phyloP scores from a whole-genome alignment of 495 filamentous ascomycete genomes.

The Hypomontagnella monticulosa region DNA sequence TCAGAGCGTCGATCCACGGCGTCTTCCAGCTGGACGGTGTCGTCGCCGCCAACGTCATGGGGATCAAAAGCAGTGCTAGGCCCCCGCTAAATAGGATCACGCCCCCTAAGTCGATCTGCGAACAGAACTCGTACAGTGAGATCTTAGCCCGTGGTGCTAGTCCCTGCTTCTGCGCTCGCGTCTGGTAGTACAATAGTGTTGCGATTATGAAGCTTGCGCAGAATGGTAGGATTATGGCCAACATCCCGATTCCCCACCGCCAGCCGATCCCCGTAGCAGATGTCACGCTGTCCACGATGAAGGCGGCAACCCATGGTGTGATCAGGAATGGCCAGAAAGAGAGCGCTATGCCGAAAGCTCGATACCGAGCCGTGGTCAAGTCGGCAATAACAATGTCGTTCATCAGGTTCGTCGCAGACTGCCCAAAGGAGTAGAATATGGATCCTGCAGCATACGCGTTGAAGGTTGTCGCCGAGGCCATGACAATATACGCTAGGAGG shows the following conservation, averaged over 20 bases:
- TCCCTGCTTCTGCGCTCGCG: constrained; percentile 48
- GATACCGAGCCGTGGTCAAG: constrained; percentile 57
- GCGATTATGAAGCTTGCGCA: constrained; percentile 58
- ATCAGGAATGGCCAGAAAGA: constrained; percentile 59
- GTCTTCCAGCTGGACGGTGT: constrained; percentile 51
- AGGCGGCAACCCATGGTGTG: constrained; percentile 56
- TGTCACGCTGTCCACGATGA: constrained; percentile 57
- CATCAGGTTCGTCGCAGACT: constrained; percentile 58
- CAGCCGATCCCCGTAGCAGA: constrained; percentile 55
- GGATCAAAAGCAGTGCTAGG: constrained; percentile 48
- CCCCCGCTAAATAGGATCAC: constrained; percentile 52
- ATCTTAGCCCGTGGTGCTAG: constrained; percentile 46
- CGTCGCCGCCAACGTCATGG: constrained; percentile 53
- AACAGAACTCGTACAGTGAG: constrained; percentile 55
- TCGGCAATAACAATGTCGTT: constrained; percentile 60
- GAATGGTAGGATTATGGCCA: constrained; percentile 60
- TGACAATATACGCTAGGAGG: constrained; percentile 57
- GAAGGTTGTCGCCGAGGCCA: constrained; percentile 56
- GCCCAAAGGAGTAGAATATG: constrained; percentile 57
- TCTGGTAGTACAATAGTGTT: constrained; percentile 56
- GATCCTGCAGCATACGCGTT: constrained; percentile 57
- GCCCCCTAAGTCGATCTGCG: constrained; percentile 57
- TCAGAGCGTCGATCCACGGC: constrained; percentile 55
- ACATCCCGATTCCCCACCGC: constrained; percentile 63
- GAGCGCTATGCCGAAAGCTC: constrained; percentile 57